Base-by-base conservation (phyloP, 306 rosid species). In the Leucaena leucocephala region DNA sequence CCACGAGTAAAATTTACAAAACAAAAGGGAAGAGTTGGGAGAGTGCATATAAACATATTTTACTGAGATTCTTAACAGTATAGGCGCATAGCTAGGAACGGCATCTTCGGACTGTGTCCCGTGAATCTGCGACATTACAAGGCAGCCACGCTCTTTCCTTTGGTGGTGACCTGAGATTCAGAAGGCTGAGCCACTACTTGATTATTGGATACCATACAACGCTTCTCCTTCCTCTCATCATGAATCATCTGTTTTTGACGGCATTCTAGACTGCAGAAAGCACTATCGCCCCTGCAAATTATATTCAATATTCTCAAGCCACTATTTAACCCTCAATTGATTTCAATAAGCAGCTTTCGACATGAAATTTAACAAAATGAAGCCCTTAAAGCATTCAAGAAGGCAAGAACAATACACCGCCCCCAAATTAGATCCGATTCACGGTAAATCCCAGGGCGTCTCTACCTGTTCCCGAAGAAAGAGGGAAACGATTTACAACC, bases 211-310 rank as follows among this genome's bases (percentile, higher is more conserved):
- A 85, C 78, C 75, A 88, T 12, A 0, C 74, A 71, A 78, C 82
- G 76, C 85, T 91, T 93, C 38, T 89, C 97, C 62, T 79, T 84
- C 61, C 85, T 85, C 87, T 94, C 98, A 50, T 94, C 98, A 27
- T 85, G 85, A 63, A 83, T 91, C 86, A 94, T 94, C 87, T 89
- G 96, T 61, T 91, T 81, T 70, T 90, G 90, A 65, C 98, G 87
- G 74, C 96, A 94, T 88, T 93, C 98, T 75, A 85, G 76, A 80
- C 97, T 94, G 79, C 98, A 94, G 34, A 91, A 94, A 59, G 88
- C 98, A 78, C 66, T 89, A 71, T 91, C 94, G 36, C 98, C 98
- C 82, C 98, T 94, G 80, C 82, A 46, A 54, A 21, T 15, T 63
- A 27, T 5, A 65, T 50, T 54, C 5, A 19, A 52, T 22, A 65